Evolutionary conservation across 2,329 filamentous ascomycete genomes (phyloP), one percentile per base, ranked within the genome.

Genomic region (Botryotinia narcissicola): DNA sequence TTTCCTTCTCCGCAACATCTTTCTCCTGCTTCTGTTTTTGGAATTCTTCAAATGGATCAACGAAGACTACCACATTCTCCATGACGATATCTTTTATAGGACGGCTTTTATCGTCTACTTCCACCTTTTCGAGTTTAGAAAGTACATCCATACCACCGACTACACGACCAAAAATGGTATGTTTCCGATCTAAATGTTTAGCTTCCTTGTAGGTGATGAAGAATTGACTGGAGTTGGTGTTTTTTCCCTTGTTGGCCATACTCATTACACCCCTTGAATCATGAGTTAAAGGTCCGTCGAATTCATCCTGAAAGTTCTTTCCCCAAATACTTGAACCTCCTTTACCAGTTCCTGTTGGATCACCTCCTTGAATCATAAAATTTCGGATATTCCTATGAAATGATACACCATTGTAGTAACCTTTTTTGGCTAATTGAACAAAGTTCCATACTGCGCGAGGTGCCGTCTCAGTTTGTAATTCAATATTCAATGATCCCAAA

Each of bases 231-330:
- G 93, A 96, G 83, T 99, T 99, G 35, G 95, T 98, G 80, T 98
- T 95, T 81, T 98, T 98, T 74, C 96, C 96, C 81, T 99, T 99
- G 83, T 99, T 99, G 59, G 96, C 96, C 96, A 99, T 99, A 77
- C 92, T 94, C 40, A 97, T 81, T 0, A 95, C 88, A 20, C 96
- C 96, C 42, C 95, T 87, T 0, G 87, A 84, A 80, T 94, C 92
- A 79, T 99, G 96, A n/a, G 91, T 92, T 59, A 94, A 83, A 0
- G 95, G 94, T 0, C 95, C 94, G 25, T 98, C 94, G 75, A 98
- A 92, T 81, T 99, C 96, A 81, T 99, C 96, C 71, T 92, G 87
- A 80, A 99, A 99, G 75, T 94, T 93, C 83, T 97, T 97, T 74
- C 93, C 93, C 96, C 96, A 99, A 74, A 97, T 90, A 79, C 93